phyloP scores from a whole-genome alignment of 2,329 filamentous ascomycete genomes.

The Paraphaeosphaeria minitans region DNA sequence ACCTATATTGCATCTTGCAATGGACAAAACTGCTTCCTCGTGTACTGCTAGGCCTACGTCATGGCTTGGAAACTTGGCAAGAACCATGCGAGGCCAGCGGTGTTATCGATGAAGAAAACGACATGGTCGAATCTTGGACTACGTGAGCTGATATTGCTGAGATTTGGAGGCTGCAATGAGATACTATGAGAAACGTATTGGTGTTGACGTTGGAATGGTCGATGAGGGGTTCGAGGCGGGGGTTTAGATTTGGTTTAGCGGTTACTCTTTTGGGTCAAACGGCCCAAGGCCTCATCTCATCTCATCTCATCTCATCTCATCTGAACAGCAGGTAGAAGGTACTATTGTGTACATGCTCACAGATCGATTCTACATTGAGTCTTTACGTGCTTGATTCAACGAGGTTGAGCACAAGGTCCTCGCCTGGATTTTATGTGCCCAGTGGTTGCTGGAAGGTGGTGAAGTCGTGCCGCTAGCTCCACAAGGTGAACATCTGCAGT shows the following conservation, averaged over 20 bases:
- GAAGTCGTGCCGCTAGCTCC: neutral
- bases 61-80: slow-evolving; percentile 16
- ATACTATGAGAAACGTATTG: neutral
- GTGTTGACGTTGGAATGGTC: neutral
- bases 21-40: slow-evolving; percentile 7
- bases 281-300: neutral
- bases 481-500: neutral
- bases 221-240: neutral
- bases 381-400: no score
- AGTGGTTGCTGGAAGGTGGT: neutral
- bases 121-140: no score
- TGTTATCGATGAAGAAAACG: neutral
- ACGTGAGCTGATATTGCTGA: neutral
- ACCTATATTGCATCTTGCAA: neutral
- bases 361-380: neutral
- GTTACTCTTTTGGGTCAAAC: neutral
- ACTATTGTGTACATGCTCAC: neutral
- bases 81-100: neutral
- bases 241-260: slow-evolving; percentile 10
- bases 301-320: no score
- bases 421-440: neutral
- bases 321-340: no score
- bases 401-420: neutral
- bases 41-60: slow-evolving; percentile 14
- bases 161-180: neutral